Conservation (phyloP, 2,329 filamentous ascomycete genomes). For the Colletotrichum orbiculare region DNA sequence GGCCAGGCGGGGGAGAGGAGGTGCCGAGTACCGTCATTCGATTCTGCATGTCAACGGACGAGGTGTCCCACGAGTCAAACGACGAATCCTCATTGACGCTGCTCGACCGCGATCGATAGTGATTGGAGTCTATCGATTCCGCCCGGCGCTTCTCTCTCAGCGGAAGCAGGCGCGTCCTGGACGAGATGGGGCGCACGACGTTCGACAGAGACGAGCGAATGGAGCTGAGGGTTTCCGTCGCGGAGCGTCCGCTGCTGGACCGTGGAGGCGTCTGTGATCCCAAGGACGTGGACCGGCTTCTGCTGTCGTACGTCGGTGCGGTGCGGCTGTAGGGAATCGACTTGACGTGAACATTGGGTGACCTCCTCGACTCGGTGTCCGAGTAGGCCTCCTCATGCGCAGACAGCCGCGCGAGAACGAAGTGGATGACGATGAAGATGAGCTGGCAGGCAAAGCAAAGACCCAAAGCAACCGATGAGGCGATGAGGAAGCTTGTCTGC, state of each 20-base stretch:
- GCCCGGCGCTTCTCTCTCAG: slow-evolving; percentile 55
- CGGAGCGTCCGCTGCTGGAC: slow-evolving; percentile 57
- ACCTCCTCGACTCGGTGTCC: slow-evolving; percentile 46
- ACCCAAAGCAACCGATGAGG: slow-evolving; percentile 56
- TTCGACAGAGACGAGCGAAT: slow-evolving; percentile 60
- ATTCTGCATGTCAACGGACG: slow-evolving; percentile 71
- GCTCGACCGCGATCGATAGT: slow-evolving; percentile 47
- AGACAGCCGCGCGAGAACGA: slow-evolving; percentile 51
- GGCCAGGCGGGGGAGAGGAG: slow-evolving; percentile 57
- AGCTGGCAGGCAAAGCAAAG: slow-evolving; percentile 59
- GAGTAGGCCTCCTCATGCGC: slow-evolving; percentile 42
- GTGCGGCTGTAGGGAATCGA: slow-evolving; percentile 64
- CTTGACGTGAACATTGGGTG: slow-evolving; percentile 56
- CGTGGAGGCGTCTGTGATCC: slow-evolving; percentile 55
- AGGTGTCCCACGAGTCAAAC: slow-evolving; percentile 82
- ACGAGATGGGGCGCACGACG: slow-evolving; percentile 65
- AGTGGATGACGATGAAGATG: slow-evolving; percentile 59
- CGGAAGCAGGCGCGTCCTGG: slow-evolving; percentile 65
- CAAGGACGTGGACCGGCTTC: slow-evolving; percentile 44
- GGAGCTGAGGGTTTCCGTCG: slow-evolving; percentile 58
- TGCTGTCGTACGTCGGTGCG: slow-evolving; percentile 40
- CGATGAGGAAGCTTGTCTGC: slow-evolving; percentile 53
- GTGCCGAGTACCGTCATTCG: slow-evolving; percentile 67
- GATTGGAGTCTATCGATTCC: slow-evolving; percentile 60
- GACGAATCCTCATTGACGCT: slow-evolving; percentile 63